These are phyloP conservation scores for Suhomyces sp. DNA, from an alignment of 805 yeast species.

Conservation along the genomic window DNA sequence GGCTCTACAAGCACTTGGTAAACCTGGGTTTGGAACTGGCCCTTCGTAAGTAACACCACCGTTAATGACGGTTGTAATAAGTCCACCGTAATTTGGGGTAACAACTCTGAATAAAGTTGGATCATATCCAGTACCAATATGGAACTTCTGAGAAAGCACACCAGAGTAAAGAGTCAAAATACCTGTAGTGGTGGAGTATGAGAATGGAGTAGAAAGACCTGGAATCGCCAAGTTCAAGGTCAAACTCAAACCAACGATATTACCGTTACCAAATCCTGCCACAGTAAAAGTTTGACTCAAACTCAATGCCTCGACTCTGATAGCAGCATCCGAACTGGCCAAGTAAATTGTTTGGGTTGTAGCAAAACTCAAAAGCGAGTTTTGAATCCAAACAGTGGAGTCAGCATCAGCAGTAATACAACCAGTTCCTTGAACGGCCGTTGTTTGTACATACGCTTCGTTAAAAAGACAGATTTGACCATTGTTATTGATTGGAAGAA, in stretches of 20 bases:
- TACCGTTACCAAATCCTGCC: conserved; percentile 28
- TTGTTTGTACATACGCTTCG: conserved; percentile 19
- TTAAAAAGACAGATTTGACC: conserved; percentile 23
- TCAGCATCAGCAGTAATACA: conserved; percentile 20
- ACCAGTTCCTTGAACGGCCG: conserved; percentile 23
- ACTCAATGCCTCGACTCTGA: conserved; percentile 17
- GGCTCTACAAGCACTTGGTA: conserved; percentile 6
- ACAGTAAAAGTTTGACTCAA: conserved; percentile 19
- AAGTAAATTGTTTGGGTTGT: conserved; percentile 12
- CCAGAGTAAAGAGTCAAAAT: conserved; percentile 16
- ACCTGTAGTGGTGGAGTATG: conserved; percentile 13
- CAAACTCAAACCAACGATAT: conserved; percentile 23
- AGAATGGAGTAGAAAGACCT: not conserved
- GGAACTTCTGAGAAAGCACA: conserved; percentile 7
- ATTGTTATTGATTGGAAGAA: conserved; percentile 8
- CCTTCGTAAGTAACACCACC: conserved; percentile 12
- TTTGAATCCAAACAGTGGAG: conserved; percentile 11
- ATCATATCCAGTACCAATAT: conserved; percentile 11
- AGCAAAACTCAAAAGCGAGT: conserved; percentile 6
- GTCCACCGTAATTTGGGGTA: conserved; percentile 5
- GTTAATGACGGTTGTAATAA: conserved; percentile 2
- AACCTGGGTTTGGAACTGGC: conserved; percentile 8
- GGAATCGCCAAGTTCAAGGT: not conserved
- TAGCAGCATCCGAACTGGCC: conserved; percentile 5
- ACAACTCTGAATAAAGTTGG: conserved; percentile 3